Conservation (phyloP, 257 asterid genomes). For the Solanum peruvianum region DNA sequence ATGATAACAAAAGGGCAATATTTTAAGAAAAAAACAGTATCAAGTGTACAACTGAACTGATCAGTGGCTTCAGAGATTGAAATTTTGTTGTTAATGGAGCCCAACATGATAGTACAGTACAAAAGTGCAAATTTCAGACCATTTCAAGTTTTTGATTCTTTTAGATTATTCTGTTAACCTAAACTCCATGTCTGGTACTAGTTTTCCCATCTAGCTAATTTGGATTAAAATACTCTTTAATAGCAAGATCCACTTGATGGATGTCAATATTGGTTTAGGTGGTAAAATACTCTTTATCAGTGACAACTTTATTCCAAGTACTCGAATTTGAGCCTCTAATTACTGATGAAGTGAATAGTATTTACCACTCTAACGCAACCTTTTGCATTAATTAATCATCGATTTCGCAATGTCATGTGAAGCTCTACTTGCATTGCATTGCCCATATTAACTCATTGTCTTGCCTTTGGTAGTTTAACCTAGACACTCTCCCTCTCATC, state of each 20-base stretch:
- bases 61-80: not conserved
- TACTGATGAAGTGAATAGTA: not conserved
- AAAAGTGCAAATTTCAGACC: not conserved
- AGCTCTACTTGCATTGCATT: not conserved
- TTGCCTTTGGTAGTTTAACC: not conserved
- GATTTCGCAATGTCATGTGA: constrained; percentile 6
- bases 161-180: not conserved
- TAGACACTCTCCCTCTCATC: not conserved
- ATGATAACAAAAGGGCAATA: not conserved
- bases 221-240: not conserved
- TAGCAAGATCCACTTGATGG: not conserved
- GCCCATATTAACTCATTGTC: not conserved
- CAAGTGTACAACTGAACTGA: not conserved
- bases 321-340: not conserved
- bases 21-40: not conserved
- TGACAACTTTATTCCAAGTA: not conserved
- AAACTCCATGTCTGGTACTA: not conserved
- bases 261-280: not conserved
- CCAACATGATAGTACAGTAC: not conserved
- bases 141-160: not conserved
- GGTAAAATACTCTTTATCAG: not conserved
- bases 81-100: not conserved
- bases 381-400: not conserved
- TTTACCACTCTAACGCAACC: not conserved
- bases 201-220: not conserved